Percentiles rank a stretch among this genome's conserved stretches.
These are phyloP conservation scores for Aspergillus latus DNA, from an alignment of 2,329 filamentous ascomycete genomes.

Conservation along the genomic window DNA sequence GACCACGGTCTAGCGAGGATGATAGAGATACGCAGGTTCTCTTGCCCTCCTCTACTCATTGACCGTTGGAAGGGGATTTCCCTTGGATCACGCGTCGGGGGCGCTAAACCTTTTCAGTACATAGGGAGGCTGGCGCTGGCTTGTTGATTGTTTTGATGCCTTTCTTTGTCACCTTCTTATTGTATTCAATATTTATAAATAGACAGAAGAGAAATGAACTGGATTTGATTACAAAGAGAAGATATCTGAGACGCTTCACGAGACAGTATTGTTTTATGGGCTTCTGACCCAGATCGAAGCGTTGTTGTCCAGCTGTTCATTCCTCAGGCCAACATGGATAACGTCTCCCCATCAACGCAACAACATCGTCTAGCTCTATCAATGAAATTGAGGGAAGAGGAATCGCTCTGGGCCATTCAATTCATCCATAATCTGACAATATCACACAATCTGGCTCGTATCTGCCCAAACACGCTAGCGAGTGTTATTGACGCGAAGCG, in stretches of 20 bases:
- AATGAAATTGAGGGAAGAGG: not conserved
- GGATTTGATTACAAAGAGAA: not conserved
- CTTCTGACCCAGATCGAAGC: not conserved
- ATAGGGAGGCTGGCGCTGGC: slow-evolving; percentile 17
- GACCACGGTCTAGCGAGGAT: slow-evolving; percentile 27
- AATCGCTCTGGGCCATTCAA: not conserved
- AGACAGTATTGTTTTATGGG: too few species aligned
- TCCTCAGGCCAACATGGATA: slow-evolving; percentile 9
- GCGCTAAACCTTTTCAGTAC: slow-evolving; percentile 34
- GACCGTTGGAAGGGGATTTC: slow-evolving; percentile 27
- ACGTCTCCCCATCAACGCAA: slow-evolving; percentile 11
- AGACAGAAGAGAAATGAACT: not conserved
- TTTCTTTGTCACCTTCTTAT: not conserved
- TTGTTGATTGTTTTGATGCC: slow-evolving; percentile 4
- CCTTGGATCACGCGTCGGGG: slow-evolving; percentile 40
- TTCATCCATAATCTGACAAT: slow-evolving; percentile 1
- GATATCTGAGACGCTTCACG: too few species aligned
- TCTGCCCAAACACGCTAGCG: slow-evolving; percentile 3
- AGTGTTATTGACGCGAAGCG: slow-evolving; percentile 18
- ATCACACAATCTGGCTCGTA: slow-evolving; percentile 6
- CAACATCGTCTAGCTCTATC: not conserved
- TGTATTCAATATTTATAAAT: slow-evolving; percentile 4
- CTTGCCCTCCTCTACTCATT: slow-evolving; percentile 8
- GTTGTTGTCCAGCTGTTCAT: slow-evolving; percentile 1
- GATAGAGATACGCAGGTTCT: slow-evolving; percentile 10